Conservation (phyloP, 2,329 filamentous ascomycete species). For the Ceratocystiopsis sp. region DNA sequence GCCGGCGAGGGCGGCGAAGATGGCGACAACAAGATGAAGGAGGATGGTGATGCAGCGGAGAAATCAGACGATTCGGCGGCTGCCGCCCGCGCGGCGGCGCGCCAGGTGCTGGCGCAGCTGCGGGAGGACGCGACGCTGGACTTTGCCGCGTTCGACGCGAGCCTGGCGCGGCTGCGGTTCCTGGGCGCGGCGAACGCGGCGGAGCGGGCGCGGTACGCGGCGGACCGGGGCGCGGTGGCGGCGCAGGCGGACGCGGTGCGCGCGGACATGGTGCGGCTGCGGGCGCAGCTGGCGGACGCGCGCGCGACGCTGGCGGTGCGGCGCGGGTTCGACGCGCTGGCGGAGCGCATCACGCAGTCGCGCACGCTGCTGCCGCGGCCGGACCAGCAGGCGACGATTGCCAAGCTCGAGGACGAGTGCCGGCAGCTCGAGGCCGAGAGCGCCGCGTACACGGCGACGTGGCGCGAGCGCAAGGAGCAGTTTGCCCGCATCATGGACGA, state of each 20-base stretch:
- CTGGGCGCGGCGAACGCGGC: conserved; percentile 65
- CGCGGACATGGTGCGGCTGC: conserved; percentile 54
- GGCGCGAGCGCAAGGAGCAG: conserved; percentile 70
- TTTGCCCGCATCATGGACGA: conserved; percentile 83
- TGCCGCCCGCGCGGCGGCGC: conserved; percentile 1
- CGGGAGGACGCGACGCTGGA: conserved; percentile 75
- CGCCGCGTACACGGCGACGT: conserved; percentile 62
- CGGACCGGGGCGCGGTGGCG: conserved; percentile 64
- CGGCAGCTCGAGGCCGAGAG: conserved; percentile 73
- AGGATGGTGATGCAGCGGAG: conserved; percentile 8
- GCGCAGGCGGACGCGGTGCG: conserved; percentile 62
- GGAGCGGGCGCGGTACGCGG: conserved; percentile 69
- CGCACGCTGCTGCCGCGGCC: conserved; percentile 65
- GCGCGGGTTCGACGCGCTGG: conserved; percentile 74
- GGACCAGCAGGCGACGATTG: conserved; percentile 61
- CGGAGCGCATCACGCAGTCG: conserved; percentile 73
- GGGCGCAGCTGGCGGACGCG: conserved; percentile 59
- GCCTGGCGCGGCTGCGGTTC: conserved; percentile 75
- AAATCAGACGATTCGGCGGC: conserved; percentile 24
- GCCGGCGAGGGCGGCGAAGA: conserved; percentile 28
- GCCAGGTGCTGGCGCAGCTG: conserved; percentile 39
- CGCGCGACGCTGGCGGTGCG: conserved; percentile 59
- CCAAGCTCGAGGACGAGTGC: conserved; percentile 77
- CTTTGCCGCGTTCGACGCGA: conserved; percentile 75
- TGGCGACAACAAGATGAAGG: conserved; percentile 6